phyloP scores from a whole-genome alignment of 192 early-diverging fungal species.

The Backusella australiensis region DNA sequence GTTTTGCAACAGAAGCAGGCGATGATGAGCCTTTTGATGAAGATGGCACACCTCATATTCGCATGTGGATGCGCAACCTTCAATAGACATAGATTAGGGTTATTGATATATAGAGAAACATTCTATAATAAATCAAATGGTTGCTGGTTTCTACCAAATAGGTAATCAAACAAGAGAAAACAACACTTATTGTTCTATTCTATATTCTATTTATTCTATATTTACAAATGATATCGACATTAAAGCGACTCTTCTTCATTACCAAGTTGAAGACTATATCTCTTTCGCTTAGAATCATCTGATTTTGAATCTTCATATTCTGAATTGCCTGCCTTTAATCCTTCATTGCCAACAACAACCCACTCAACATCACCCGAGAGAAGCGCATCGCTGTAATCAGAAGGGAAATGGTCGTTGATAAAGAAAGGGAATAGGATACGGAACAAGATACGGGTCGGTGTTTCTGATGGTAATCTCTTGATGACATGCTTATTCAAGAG shows the following conservation, averaged over 20 bases:
- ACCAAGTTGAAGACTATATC: slow-evolving; percentile 1
- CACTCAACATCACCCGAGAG: slow-evolving; percentile 39
- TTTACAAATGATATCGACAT: neutral
- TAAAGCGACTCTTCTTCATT: neutral
- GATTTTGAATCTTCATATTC: slow-evolving; percentile 1
- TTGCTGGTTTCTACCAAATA: no score
- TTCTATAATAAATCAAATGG: neutral
- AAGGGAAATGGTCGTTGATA: slow-evolving; percentile 55
- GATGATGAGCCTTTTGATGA: slow-evolving; percentile 33
- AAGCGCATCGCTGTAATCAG: slow-evolving; percentile 46
- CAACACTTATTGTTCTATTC: no score
- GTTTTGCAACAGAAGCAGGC: slow-evolving; percentile 19
- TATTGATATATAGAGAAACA: neutral
- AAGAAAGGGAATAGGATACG: slow-evolving; percentile 49
- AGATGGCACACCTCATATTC: slow-evolving; percentile 31
- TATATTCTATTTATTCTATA: neutral
- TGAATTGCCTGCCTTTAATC: slow-evolving; percentile 9
- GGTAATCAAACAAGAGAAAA: no score
- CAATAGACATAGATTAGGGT: neutral
- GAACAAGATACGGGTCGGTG: slow-evolving; percentile 42
- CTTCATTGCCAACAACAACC: slow-evolving; percentile 31
- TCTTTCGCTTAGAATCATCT: neutral
- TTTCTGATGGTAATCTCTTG: slow-evolving; percentile 39
- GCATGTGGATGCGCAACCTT: slow-evolving; percentile 22
- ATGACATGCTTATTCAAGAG: slow-evolving; percentile 44